Percentiles rank a stretch among this genome's conserved stretches.
Conservation (phyloP, 1,139 yeast species). For the Debaryomyces robertsiae region DNA sequence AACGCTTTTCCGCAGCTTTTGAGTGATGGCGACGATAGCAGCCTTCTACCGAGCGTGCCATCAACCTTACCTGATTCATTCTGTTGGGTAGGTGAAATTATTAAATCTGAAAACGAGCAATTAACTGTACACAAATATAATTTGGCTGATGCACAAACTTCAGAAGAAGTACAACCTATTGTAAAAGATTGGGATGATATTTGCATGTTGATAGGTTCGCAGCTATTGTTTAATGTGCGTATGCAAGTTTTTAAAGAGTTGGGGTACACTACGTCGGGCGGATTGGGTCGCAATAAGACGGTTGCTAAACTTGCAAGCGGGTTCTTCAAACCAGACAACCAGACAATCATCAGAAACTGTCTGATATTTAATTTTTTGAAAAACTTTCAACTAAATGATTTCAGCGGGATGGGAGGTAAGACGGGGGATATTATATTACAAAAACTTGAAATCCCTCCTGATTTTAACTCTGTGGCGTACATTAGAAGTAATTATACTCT, state of each 20-base stretch:
- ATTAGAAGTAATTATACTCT: conserved; percentile 50
- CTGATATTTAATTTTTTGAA: conserved; percentile 55
- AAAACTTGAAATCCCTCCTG: conserved; percentile 46
- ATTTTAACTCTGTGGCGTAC: conserved; percentile 41
- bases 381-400: conserved; percentile 66
- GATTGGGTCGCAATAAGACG: conserved; percentile 73
- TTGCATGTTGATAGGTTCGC: conserved; percentile 65
- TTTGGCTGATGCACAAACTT: conserved; percentile 19
- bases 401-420: conserved; percentile 93
- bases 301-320: conserved; percentile 92
- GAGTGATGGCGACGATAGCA: conserved; percentile 11
- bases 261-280: conserved; percentile 90
- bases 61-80: conserved; percentile 32
- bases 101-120: conserved; percentile 18
- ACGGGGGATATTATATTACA: conserved; percentile 63
- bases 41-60: conserved; percentile 56
- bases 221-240: conserved; percentile 57
- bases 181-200: conserved; percentile 85
- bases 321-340: conserved; percentile 80
- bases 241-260: conserved; percentile 51
- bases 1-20: conserved; percentile 31
- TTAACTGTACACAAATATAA: conserved; percentile 18
- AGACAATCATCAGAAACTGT: conserved; percentile 65
- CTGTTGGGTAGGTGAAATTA: conserved; percentile 33
- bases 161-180: conserved; percentile 1